These are phyloP conservation scores for Yamadazyma friedrichii DNA, from an alignment of 1,139 yeast species.

Conservation along the genomic window DNA sequence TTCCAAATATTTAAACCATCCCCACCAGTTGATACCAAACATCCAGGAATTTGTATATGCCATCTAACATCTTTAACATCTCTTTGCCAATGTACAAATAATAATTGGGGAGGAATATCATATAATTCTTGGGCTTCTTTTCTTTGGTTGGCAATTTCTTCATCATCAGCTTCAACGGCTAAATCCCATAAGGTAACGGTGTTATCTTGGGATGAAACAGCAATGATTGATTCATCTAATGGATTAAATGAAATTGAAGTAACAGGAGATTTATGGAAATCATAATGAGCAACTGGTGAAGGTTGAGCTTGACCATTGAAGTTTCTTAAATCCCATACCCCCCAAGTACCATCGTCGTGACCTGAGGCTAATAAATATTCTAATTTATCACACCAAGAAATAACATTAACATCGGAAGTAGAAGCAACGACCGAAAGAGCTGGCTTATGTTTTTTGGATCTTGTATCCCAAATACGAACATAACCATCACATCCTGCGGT, in stretches of 20 bases:
- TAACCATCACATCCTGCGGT: slow-evolving; percentile 91
- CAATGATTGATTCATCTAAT: slow-evolving; percentile 89
- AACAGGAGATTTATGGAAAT: slow-evolving; percentile 90
- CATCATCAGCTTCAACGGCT: slow-evolving; percentile 96
- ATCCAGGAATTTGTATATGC: slow-evolving; percentile 97
- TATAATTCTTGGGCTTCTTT: slow-evolving; percentile 73
- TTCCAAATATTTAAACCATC: slow-evolving; percentile 96
- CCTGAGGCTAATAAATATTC: slow-evolving; percentile 90
- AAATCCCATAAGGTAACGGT: slow-evolving; percentile 97
- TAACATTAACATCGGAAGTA: slow-evolving; percentile 85
- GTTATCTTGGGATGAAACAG: slow-evolving; percentile 94
- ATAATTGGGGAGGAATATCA: slow-evolving; percentile 92
- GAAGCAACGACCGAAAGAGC: slow-evolving; percentile 85
- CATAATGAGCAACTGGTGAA: slow-evolving; percentile 85
- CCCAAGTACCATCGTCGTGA: slow-evolving; percentile 97
- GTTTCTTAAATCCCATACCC: slow-evolving; percentile 95
- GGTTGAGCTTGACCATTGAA: slow-evolving; percentile 63
- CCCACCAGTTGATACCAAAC: slow-evolving; percentile 90
- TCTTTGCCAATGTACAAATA: slow-evolving; percentile 97
- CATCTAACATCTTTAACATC: slow-evolving; percentile 97
- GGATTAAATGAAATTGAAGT: slow-evolving; percentile 96
- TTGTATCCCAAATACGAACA: slow-evolving; percentile 93
- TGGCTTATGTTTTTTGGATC: slow-evolving; percentile 89
- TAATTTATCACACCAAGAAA: slow-evolving; percentile 91
- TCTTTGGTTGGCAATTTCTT: slow-evolving; percentile 79